Conservation (phyloP, 768 basidiomycete genomes). For the Boletellus sp. region DNA sequence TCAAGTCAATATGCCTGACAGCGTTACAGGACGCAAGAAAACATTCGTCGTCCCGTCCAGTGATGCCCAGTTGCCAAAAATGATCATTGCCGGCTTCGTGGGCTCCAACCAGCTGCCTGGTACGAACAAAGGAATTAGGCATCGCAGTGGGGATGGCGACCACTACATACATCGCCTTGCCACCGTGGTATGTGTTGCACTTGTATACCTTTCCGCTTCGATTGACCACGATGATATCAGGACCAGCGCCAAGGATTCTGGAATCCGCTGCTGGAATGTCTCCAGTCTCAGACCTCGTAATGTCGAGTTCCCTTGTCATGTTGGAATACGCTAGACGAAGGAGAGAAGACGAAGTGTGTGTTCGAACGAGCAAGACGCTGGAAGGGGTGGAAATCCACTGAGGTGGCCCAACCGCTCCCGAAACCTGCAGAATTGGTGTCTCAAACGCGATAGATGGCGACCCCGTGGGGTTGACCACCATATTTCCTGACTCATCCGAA, state of each 20-base stretch:
- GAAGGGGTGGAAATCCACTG: conserved; percentile 11
- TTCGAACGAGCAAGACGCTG: conserved; percentile 39
- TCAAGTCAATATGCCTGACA: conserved; percentile 48
- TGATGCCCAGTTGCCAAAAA: conserved; percentile 54
- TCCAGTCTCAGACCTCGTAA: conserved; percentile 41
- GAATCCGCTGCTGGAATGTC: conserved; percentile 46
- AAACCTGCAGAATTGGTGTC: conserved; percentile 69
- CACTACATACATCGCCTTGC: conserved; percentile 39
- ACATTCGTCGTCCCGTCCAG: conserved; percentile 34
- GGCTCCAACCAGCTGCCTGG: conserved; percentile 21
- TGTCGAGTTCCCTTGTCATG: conserved; percentile 34
- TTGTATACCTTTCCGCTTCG: conserved; percentile 50
- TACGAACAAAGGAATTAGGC: not conserved
- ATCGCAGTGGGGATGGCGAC: not conserved
- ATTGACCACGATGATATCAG: conserved; percentile 45
- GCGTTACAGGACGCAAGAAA: conserved; percentile 45
- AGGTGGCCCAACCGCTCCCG: conserved; percentile 28
- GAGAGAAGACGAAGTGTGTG: conserved; percentile 42
- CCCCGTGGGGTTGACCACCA: conserved; percentile 34
- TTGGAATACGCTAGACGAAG: conserved; percentile 28
- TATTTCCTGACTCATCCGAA: conserved; percentile 15
- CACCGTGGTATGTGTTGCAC: conserved; percentile 36
- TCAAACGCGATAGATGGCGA: conserved; percentile 46
- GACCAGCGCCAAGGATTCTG: conserved; percentile 32
- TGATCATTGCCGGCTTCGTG: conserved; percentile 19